Evolutionary conservation across 116 monocot genomes (phyloP).

Genomic region (Phalaenopsis hybrid): DNA sequence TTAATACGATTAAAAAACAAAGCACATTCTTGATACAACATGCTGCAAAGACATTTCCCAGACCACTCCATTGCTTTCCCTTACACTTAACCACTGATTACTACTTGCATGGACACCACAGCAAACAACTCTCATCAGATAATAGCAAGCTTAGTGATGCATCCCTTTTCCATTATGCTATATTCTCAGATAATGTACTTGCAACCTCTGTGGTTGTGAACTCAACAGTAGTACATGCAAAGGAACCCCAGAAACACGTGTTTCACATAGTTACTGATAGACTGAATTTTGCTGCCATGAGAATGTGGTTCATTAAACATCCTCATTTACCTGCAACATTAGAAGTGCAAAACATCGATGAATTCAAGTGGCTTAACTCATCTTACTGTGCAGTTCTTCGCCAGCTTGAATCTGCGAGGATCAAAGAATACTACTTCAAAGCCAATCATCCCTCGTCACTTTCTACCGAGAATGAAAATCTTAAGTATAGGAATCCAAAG

Average conservation of each 20-base stretch:
- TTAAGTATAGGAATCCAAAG: slow-evolving; percentile 89
- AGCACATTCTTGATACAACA: slow-evolving; percentile 68
- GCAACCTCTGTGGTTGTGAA: slow-evolving; percentile 88
- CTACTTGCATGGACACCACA: slow-evolving; percentile 25
- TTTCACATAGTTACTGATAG: slow-evolving; percentile 90
- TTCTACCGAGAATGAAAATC: slow-evolving; percentile 65
- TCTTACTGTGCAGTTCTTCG: slow-evolving; percentile 84
- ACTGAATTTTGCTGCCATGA: slow-evolving; percentile 80
- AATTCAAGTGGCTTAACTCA: slow-evolving; percentile 94
- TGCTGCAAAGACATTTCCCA: slow-evolving; percentile 80
- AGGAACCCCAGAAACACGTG: slow-evolving; percentile 76
- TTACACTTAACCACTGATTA: slow-evolving; percentile 73
- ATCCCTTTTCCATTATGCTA: slow-evolving; percentile 81
- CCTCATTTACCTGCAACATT: slow-evolving; percentile 44
- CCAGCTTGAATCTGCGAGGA: slow-evolving; percentile 66
- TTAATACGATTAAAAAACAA: slow-evolving; percentile 47
- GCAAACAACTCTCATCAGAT: slow-evolving; percentile 17
- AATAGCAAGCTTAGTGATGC: slow-evolving; percentile 52
- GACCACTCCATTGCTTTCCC: slow-evolving; percentile 71
- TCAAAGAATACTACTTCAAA: slow-evolving; percentile 90
- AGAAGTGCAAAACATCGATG: slow-evolving; percentile 73
- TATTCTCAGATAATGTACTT: slow-evolving; percentile 95
- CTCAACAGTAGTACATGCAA: slow-evolving; percentile 60
- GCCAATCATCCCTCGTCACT: slow-evolving; percentile 62
- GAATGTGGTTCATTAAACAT: slow-evolving; percentile 75